A percentile compares a stretch with the other conserved stretches of the same genome.
Conservation (phyloP, 2,329 filamentous ascomycete species). For the Cladophialophora bantiana region DNA sequence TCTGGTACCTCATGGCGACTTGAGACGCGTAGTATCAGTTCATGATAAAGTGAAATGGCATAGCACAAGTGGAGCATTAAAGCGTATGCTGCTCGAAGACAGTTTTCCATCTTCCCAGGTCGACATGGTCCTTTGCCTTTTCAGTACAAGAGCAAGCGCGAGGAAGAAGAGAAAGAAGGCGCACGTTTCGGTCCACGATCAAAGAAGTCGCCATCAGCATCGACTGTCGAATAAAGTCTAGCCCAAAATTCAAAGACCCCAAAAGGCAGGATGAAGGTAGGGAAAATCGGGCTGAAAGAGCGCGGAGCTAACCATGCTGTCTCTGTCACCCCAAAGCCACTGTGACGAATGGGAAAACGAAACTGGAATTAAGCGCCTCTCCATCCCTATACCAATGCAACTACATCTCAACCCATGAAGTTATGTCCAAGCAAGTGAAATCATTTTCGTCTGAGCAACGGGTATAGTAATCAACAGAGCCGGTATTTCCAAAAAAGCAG, state of each 20-base stretch:
- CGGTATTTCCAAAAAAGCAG: constrained; percentile 22
- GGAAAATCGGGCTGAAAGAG: not conserved
- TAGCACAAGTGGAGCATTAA: not conserved
- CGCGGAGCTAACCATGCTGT: not conserved
- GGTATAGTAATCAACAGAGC: constrained; percentile 35
- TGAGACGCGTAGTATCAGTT: not conserved
- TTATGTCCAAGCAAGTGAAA: constrained; percentile 37
- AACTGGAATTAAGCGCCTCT: constrained; percentile 22
- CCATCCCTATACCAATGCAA: constrained; percentile 27
- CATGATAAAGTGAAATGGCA: not conserved
- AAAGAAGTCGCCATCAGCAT: constrained; percentile 5
- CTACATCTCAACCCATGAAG: constrained; percentile 31
- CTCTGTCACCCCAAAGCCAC: not conserved
- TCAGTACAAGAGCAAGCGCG: constrained; percentile 4
- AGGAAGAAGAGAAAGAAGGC: not conserved
- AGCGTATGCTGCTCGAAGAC: not conserved
- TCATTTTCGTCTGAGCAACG: constrained; percentile 39
- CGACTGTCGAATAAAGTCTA: not conserved
- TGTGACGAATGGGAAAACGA: constrained; percentile 5
- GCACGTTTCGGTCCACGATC: not conserved
- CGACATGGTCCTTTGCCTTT: not conserved
- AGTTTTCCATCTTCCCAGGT: not conserved
- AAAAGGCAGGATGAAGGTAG: not conserved
- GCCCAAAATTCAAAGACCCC: not conserved
- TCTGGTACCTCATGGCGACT: constrained; percentile 76